A percentile compares a stretch with the other conserved stretches of the same genome.
Conservation (phyloP, 805 yeast species). For the Schwanniomyces sp. region DNA sequence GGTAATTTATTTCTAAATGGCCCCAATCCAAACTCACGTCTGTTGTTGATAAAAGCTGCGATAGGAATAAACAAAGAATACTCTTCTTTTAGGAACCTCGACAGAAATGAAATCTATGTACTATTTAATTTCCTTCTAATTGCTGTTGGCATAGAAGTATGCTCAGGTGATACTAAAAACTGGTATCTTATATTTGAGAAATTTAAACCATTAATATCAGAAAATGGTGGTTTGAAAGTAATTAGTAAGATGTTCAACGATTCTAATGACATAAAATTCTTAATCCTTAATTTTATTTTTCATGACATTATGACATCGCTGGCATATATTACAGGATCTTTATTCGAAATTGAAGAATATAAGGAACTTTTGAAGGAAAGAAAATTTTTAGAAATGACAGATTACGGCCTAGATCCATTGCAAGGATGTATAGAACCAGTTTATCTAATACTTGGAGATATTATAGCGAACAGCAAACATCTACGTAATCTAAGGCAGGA, state of each 20-base stretch:
- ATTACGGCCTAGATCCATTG: conserved; percentile 24
- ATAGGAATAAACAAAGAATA: background rate
- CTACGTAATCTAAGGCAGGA: background rate
- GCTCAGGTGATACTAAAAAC: conserved; percentile 18
- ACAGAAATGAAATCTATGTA: conserved; percentile 11
- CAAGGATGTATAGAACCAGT: conserved; percentile 21
- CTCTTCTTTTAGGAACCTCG: conserved; percentile 15
- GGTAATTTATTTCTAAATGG: conserved; percentile 1
- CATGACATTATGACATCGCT: conserved; percentile 18
- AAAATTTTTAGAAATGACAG: conserved; percentile 11
- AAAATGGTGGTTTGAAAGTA: conserved; percentile 13
- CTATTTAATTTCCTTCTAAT: conserved; percentile 14
- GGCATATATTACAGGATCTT: conserved; percentile 15
- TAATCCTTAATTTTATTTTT: conserved; percentile 19
- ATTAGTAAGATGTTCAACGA: conserved; percentile 9
- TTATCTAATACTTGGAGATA: conserved; percentile 15
- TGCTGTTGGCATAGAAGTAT: conserved; percentile 12
- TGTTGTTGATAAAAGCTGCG: background rate
- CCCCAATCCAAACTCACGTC: background rate
- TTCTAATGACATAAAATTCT: conserved; percentile 19
- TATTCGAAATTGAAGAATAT: conserved; percentile 12
- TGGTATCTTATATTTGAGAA: conserved; percentile 15
- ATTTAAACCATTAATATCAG: conserved; percentile 7
- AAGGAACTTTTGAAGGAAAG: conserved; percentile 8
- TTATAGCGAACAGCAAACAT: conserved; percentile 5